Evolutionary conservation across 192 early-diverging fungal species (phyloP).

Genomic region (Coemansia sp.): DNA sequence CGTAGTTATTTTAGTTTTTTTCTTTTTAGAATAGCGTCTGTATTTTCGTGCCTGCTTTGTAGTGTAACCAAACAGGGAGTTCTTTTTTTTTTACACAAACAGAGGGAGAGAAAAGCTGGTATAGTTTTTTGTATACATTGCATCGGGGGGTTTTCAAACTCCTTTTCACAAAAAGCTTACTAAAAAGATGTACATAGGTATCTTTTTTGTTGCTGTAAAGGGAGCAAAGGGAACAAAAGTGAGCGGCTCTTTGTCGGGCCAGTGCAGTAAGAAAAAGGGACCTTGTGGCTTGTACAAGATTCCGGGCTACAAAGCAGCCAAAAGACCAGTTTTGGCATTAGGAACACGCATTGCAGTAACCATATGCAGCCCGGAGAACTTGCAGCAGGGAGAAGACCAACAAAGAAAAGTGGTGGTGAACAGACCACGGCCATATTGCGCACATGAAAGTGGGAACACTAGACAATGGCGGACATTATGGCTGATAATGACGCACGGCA

Average conservation of each 20-base stretch:
- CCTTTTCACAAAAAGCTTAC: not conserved
- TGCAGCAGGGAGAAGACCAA: constrained; percentile 1
- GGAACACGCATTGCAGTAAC: constrained; percentile 9
- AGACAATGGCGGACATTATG: not conserved
- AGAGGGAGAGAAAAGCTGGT: not conserved
- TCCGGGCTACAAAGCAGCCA: not conserved
- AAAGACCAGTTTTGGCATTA: constrained; percentile 1
- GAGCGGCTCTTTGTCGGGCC: not conserved
- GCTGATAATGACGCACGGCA: not conserved
- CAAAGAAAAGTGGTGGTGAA: not conserved
- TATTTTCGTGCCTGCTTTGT: no score
- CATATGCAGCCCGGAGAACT: not conserved
- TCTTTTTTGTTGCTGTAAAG: not conserved
- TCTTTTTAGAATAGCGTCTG: no score
- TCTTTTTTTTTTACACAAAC: not conserved
- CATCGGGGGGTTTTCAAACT: no score
- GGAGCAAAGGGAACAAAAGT: not conserved
- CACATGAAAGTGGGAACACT: not conserved
- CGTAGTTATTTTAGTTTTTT: not conserved
- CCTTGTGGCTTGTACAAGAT: not conserved
- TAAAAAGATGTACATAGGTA: not conserved
- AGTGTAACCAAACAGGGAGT: no score
- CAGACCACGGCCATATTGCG: not conserved
- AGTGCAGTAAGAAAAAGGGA: constrained; percentile 6
- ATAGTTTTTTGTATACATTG: not conserved